These are phyloP conservation scores for Brassica nigra DNA, from an alignment of 345 rosid genomes.

Conservation along the genomic window DNA sequence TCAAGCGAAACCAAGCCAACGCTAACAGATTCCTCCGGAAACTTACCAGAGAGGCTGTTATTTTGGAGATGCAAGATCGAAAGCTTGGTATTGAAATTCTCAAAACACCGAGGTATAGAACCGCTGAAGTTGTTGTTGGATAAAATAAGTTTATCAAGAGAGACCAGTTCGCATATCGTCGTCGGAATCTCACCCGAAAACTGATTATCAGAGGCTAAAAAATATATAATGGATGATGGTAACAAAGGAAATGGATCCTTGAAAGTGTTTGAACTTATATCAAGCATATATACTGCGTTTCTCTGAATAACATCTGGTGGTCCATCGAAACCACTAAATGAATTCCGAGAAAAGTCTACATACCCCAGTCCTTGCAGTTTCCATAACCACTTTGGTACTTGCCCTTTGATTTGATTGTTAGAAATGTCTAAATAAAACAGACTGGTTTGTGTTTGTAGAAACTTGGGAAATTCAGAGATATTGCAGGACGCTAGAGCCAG, in stretches of 20 bases:
- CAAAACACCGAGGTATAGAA: not conserved
- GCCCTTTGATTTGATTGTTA: not conserved
- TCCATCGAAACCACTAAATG: not conserved
- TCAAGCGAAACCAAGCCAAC: not conserved
- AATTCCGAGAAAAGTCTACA: not conserved
- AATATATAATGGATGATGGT: not conserved
- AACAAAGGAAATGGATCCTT: not conserved
- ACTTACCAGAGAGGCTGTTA: not conserved
- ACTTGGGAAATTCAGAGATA: not conserved
- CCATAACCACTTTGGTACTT: not conserved
- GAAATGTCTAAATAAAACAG: not conserved
- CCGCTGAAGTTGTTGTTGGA: conserved; percentile 2
- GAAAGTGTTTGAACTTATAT: not conserved
- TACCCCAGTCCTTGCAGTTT: not conserved
- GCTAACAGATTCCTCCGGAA: not conserved
- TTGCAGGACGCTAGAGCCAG: not conserved
- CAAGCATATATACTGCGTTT: not conserved
- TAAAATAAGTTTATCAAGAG: not conserved
- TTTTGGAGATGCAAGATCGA: not conserved
- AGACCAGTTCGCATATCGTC: not conserved
- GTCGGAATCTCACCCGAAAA: not conserved
- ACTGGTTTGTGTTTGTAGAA: not conserved
- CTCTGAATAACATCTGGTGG: not conserved
- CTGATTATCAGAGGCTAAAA: not conserved
- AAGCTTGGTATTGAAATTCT: not conserved